Evolutionary conservation across 106 monocot genomes (phyloP).

Genomic region (Platanthera zijinensis): DNA sequence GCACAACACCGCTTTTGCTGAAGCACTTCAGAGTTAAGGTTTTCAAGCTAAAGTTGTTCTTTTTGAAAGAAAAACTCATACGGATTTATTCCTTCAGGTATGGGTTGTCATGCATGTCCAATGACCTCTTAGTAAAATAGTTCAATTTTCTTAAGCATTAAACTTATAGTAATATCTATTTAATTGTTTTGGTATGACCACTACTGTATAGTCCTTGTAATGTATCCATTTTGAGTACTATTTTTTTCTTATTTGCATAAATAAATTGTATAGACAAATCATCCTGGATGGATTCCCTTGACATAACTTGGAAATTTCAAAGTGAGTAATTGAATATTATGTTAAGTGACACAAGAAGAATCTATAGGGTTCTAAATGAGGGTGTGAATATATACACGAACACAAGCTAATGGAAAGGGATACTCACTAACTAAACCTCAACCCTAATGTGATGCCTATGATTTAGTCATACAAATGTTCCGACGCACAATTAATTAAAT

Average conservation of each 20-base stretch:
- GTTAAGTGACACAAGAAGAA: too few species aligned
- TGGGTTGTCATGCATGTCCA: not conserved
- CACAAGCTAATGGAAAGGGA: too few species aligned
- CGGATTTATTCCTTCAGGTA: slow-evolving; percentile 82
- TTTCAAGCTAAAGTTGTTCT: slow-evolving; percentile 41
- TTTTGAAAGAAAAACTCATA: slow-evolving; percentile 71
- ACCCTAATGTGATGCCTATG: too few species aligned
- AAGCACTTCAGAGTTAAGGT: slow-evolving; percentile 41
- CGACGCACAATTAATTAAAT: too few species aligned
- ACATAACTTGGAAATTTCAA: not conserved
- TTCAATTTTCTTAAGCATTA: not conserved
- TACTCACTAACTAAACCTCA: too few species aligned
- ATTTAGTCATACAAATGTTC: too few species aligned
- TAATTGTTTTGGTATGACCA: not conserved
- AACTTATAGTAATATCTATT: not conserved
- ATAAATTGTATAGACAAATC: not conserved
- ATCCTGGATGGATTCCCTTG: not conserved
- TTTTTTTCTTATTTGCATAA: not conserved
- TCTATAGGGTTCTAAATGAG: too few species aligned
- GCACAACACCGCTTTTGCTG: slow-evolving; percentile 47
- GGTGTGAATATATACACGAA: too few species aligned
- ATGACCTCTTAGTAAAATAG: not conserved
- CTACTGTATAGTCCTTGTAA: not conserved
- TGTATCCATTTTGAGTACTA: not conserved
- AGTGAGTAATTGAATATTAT: too few species aligned